Percentiles rank a stretch among this genome's conserved stretches.
Evolutionary conservation across 768 basidiomycete genomes (phyloP).

Genomic region (Lentinula aciculospora): DNA sequence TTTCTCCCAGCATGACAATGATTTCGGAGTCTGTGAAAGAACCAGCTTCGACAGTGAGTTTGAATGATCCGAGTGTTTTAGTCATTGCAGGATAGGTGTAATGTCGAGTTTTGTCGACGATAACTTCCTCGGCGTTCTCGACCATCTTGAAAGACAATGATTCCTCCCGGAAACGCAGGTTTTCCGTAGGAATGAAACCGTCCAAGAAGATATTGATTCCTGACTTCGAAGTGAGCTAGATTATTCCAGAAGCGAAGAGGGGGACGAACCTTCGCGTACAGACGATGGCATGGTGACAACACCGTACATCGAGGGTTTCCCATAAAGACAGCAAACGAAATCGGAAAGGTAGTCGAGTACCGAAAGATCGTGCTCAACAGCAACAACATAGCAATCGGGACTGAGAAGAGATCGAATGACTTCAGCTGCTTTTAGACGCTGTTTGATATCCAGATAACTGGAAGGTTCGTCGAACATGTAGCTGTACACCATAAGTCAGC

Average conservation of each 20-base stretch:
- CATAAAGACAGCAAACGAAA: slow-evolving; percentile 96
- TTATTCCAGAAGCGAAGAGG: background rate
- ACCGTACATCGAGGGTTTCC: slow-evolving; percentile 95
- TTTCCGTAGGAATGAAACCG: slow-evolving; percentile 97
- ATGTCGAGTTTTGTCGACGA: slow-evolving; percentile 81
- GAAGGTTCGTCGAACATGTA: slow-evolving; percentile 99
- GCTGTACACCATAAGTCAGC: slow-evolving; percentile 28
- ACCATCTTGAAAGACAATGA: slow-evolving; percentile 96
- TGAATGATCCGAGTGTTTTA: slow-evolving; percentile 94
- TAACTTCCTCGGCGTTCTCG: slow-evolving; percentile 89
- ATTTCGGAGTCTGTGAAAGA: slow-evolving; percentile 99
- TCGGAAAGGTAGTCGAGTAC: slow-evolving; percentile 98
- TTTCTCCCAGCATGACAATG: slow-evolving; percentile 98
- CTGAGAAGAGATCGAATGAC: slow-evolving; percentile 85
- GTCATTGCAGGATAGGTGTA: slow-evolving; percentile 95
- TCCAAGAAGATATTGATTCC: slow-evolving; percentile 99
- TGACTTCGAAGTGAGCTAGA: slow-evolving; percentile 21
- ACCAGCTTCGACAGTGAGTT: slow-evolving; percentile 86
- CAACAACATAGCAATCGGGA: slow-evolving; percentile 88
- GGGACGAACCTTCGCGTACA: slow-evolving; percentile 80
- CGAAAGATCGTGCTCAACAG: slow-evolving; percentile 98
- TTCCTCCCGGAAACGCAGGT: slow-evolving; percentile 95
- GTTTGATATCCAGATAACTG: slow-evolving; percentile 94
- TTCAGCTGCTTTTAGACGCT: slow-evolving; percentile 91
- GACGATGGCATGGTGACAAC: slow-evolving; percentile 99